phyloP scores from a whole-genome alignment of 495 filamentous ascomycete genomes.

The Penicillium pancosmium region DNA sequence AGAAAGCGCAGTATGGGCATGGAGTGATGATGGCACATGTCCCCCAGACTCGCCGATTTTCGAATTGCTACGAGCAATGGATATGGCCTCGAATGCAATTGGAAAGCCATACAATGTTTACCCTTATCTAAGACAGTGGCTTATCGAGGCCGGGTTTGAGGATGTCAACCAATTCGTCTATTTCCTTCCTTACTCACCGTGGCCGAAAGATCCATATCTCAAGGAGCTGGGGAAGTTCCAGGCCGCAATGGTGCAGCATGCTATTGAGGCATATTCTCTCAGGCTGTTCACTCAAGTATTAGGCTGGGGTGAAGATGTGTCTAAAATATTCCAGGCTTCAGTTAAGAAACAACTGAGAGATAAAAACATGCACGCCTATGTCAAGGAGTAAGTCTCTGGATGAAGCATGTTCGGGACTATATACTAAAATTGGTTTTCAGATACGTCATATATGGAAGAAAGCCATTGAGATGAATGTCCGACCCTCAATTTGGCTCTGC shows the following conservation, averaged over 20 bases:
- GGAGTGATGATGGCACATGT: conserved; percentile 54
- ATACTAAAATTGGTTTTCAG: not conserved
- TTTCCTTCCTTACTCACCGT: conserved; percentile 65
- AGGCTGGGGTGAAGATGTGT: conserved; percentile 31
- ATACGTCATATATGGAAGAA: conserved; percentile 7
- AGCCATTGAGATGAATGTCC: not conserved
- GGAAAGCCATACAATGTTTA: conserved; percentile 51
- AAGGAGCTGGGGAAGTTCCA: conserved; percentile 69
- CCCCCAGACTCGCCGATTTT: conserved; percentile 47
- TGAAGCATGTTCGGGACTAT: not conserved
- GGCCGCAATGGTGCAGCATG: conserved; percentile 57
- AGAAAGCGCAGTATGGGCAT: conserved; percentile 52
- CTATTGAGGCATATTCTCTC: conserved; percentile 56
- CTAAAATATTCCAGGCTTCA: conserved; percentile 26
- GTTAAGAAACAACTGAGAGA: conserved; percentile 28
- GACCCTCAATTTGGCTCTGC: not conserved
- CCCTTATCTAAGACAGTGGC: conserved; percentile 26
- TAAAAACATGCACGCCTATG: conserved; percentile 34
- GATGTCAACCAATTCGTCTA: conserved; percentile 59
- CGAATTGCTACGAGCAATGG: conserved; percentile 46
- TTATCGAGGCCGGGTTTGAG: conserved; percentile 55
- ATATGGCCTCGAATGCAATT: conserved; percentile 22
- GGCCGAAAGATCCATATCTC: conserved; percentile 64
- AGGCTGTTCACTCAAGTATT: conserved; percentile 61
- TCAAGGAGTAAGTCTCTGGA: conserved; percentile 15